Evolutionary conservation across 1,139 yeast genomes (phyloP).

Genomic region (Zygoascus sp.): DNA sequence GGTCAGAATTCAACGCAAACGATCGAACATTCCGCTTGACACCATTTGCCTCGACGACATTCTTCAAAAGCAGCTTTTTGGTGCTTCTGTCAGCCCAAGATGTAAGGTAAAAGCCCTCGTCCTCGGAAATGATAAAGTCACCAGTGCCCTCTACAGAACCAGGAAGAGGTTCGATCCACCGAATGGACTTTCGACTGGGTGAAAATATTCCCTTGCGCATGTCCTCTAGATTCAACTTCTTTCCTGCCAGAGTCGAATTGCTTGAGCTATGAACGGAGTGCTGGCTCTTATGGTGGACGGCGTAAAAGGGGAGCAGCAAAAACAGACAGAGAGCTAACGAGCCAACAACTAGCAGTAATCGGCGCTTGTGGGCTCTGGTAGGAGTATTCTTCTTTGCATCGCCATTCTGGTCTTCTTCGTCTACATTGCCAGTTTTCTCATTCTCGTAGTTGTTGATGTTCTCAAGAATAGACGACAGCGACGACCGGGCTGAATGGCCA

Average conservation of each 20-base stretch:
- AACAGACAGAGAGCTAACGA: slow-evolving; percentile 1
- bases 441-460: slow-evolving; percentile 15
- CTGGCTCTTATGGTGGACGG: neutral
- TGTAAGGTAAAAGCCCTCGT: slow-evolving; percentile 18
- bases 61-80: slow-evolving; percentile 20
- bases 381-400: neutral
- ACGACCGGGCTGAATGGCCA: slow-evolving; percentile 18
- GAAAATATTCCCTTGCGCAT: slow-evolving; percentile 29
- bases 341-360: neutral
- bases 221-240: slow-evolving; percentile 24
- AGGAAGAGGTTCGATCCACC: slow-evolving; percentile 26
- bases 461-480: slow-evolving; percentile 21
- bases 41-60: slow-evolving; percentile 21
- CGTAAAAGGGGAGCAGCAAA: slow-evolving; percentile 8
- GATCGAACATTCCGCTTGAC: slow-evolving; percentile 20
- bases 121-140: slow-evolving; percentile 25
- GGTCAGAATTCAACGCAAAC: slow-evolving; percentile 35
- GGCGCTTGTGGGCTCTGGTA: neutral
- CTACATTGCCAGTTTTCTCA: neutral
- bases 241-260: neutral
- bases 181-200: slow-evolving; percentile 22
- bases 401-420: neutral
- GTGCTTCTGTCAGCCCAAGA: slow-evolving; percentile 28
- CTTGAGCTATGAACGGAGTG: slow-evolving; percentile 1
- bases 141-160: slow-evolving; percentile 26